phyloP scores from a whole-genome alignment of 164 flowering plant species.

The Magnolia kwangsiensis region DNA sequence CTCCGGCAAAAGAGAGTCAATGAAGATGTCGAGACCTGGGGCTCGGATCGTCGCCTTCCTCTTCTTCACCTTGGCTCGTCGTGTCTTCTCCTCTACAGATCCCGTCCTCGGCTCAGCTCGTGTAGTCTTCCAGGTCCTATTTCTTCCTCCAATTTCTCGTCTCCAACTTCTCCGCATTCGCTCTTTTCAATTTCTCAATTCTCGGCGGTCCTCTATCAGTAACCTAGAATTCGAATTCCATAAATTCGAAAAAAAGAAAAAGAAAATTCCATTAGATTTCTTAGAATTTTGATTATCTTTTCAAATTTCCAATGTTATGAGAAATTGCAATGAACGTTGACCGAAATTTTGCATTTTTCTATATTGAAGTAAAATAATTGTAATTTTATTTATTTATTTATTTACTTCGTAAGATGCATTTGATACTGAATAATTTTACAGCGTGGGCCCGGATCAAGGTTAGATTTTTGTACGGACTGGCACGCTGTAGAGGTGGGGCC shows the following conservation, averaged over 20 bases:
- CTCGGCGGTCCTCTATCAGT: not conserved
- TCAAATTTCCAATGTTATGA: not conserved
- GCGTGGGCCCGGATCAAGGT: too few relatives aligned
- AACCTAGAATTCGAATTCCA: not conserved
- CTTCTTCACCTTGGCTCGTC: slow-evolving; percentile 8
- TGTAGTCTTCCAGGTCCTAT: slow-evolving; percentile 73
- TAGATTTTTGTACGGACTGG: too few relatives aligned
- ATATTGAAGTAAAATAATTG: too few relatives aligned
- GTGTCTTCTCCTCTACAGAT: slow-evolving; percentile 21
- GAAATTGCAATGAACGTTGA: too few relatives aligned
- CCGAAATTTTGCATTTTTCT: too few relatives aligned
- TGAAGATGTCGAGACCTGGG: slow-evolving; percentile 4
- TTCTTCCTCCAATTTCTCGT: not conserved
- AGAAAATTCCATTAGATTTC: not conserved
- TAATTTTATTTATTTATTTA: too few relatives aligned
- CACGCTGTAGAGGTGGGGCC: too few relatives aligned
- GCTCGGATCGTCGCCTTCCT: slow-evolving; percentile 15
- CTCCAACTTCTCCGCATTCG: not conserved
- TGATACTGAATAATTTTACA: too few relatives aligned
- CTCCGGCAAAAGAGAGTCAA: not conserved
- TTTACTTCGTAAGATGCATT: too few relatives aligned
- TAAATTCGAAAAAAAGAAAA: not conserved
- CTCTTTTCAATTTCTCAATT: too few relatives aligned
- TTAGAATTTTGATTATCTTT: not conserved
- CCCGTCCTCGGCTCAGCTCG: slow-evolving; percentile 64